Conservation (phyloP, 306 rosid genomes). For the Vigna mungo region DNA sequence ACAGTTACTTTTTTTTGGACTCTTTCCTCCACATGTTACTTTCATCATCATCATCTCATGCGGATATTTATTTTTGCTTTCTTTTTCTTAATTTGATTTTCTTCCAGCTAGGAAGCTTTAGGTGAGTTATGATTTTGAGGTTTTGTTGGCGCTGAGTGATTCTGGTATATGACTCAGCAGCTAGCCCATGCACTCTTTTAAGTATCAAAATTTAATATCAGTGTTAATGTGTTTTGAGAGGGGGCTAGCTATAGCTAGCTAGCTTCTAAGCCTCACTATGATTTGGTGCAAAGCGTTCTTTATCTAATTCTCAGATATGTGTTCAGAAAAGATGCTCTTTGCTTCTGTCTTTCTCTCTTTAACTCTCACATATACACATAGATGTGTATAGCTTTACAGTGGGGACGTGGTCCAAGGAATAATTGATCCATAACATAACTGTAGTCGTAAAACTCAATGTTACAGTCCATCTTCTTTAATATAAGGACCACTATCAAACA, state of each 20-base stretch:
- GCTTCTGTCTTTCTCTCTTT: constrained; percentile 41
- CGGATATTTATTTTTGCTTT: constrained; percentile 27
- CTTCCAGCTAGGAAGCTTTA: constrained; percentile 39
- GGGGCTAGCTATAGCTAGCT: neutral
- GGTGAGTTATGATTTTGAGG: constrained; percentile 46
- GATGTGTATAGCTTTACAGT: constrained; percentile 26
- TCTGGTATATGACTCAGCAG: constrained; percentile 43
- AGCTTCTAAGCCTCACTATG: constrained; percentile 40
- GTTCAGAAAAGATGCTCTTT: constrained; percentile 40
- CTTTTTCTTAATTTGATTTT: constrained; percentile 31
- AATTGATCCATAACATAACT: constrained; percentile 44
- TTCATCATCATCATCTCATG: constrained; percentile 32
- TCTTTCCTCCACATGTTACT: constrained; percentile 39
- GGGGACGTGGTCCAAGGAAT: constrained; percentile 60
- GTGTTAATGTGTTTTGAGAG: constrained; percentile 45
- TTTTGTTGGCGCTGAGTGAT: constrained; percentile 41
- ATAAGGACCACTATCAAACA: constrained; percentile 43
- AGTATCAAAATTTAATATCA: constrained; percentile 50
- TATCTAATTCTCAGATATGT: constrained; percentile 41
- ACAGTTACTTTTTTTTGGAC: constrained; percentile 43
- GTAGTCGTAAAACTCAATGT: constrained; percentile 27
- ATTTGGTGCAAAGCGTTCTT: constrained; percentile 40
- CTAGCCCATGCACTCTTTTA: constrained; percentile 48
- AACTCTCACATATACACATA: constrained; percentile 22
- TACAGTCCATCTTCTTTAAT: constrained; percentile 24